Evolutionary conservation across 2,329 filamentous ascomycete species (phyloP), one percentile per base, ranked within the genome.

Genomic region (Whalleya microplaca): DNA sequence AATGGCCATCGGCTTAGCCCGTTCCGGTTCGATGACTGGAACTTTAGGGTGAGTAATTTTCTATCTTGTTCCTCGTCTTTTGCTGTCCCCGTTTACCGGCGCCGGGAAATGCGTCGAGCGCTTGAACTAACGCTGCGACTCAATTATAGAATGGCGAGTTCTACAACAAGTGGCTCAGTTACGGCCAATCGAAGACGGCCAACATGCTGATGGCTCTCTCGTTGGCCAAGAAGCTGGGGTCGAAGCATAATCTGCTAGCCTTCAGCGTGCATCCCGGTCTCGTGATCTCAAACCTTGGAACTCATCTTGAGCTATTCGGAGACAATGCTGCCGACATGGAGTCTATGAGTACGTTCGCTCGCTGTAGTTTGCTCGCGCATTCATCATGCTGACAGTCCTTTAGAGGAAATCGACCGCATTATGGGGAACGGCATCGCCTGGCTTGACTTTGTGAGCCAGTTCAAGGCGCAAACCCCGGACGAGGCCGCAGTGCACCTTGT

Each of bases 11-110:
- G 74, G 5, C 46, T 80, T 12, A 66, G 69, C 2, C 75, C 74
- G 1, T 65, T 81, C 16, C 69, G 76, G 2, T 80, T 75, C 56
- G 69, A 71, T 44, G 78, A 81, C 62, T 74, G 70, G 41, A 76
- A 78, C 32, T 80, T 80, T 56, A 68, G 73, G 20, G 76, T 73
- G 58, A 49, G 43, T 44, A 29, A 29, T 29, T 29, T 12, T 29
- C 27, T 6, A 12, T 12, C 6, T 5, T 29, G 27, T 29, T 29
- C 27, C 27, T 12, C 27, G 27, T 29, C 12, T 29, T 12, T 12
- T 29, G 27, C 27, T 29, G 12, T 6, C 27, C 27, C n/a, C n/a
- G n/a, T n/a, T n/a, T n/a, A 12, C 27, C 27, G 12, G 12, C 12
- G 12, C 23, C 19, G 9, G 32, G 18, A 3, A 6, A 4, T 42